A percentile compares a stretch with the other conserved stretches of the same genome.
Conservation (phyloP, 169 alveolate genomes). For the Eimeria sp. region DNA sequence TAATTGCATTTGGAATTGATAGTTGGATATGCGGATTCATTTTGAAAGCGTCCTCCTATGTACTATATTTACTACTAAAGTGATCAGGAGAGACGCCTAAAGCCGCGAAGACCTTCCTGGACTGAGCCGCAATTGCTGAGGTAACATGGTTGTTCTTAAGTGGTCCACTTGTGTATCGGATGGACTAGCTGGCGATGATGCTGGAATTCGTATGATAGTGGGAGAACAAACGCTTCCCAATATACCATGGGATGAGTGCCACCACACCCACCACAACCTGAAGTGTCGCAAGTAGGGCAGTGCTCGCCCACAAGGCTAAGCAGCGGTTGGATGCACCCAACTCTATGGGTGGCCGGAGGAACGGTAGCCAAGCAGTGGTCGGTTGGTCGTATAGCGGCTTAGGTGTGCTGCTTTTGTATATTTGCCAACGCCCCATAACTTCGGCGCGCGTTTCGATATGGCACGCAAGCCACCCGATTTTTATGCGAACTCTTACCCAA, state of each 20-base stretch:
- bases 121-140: background rate
- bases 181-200: background rate
- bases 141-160: background rate
- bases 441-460: background rate
- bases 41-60: background rate
- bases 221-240: background rate
- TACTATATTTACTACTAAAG: background rate
- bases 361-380: background rate
- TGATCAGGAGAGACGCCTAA: background rate
- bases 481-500: background rate
- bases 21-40: background rate
- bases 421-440: background rate
- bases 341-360: background rate
- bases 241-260: background rate
- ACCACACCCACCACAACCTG: background rate
- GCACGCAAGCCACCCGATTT: background rate
- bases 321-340: background rate
- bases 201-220: background rate
- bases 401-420: background rate
- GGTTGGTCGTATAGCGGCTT: background rate
- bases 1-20: background rate
- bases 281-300: background rate
- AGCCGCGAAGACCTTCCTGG: background rate
- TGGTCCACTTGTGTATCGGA: background rate
- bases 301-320: background rate